Evolutionary conservation across 1,284 basidiomycete species (phyloP), one percentile per base, ranked within the genome.

Genomic region (Microbotryum intermedium): DNA sequence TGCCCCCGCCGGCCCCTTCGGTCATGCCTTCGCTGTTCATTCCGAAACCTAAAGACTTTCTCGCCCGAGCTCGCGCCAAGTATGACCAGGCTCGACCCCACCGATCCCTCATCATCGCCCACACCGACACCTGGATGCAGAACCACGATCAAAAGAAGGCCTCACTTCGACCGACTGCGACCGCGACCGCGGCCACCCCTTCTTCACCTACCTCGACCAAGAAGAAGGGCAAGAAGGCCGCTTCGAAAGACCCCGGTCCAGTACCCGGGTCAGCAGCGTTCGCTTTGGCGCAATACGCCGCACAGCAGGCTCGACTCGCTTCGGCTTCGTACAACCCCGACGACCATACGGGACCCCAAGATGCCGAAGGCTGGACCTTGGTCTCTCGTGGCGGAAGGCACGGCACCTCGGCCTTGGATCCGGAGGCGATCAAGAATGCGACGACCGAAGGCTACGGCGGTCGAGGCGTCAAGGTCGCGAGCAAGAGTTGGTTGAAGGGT

Each of bases 111-210:
- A 56, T 61, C 16, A 59, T 54, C 51, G 53, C 64, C 5, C 66
- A 68, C 59, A 59, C 56, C 6, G 66, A 68, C 59, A 50, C 56
- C 6, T 68, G 66, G 66, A 68, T 66, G 64, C n/a, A 50, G 3
- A 63, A 53, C 53, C 64, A 68, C 43, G 16, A 21, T 0, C 57
- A 55, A 16, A 64, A 67, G 13, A 44, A 52, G 10, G 60, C 60
- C 4, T 21, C 21, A 1, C 48, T 53, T 1, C 59, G 54, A 4
- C 21, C 44, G 0, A 16, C 45, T 13, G 59, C 60, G 55, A 20
- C 43, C 5, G 54, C 57, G 6, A 54, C 50, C 21, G 34, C 45
- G 23, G 21, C 30, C 18, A 42, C 49, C 28, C 20, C 46, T 16
- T 8, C 51, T 13, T 30, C 55, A 20, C 29, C 39, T 25, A 29